Evolutionary conservation across 495 filamentous ascomycete genomes (phyloP).

Genomic region (Hamigera avellanea): DNA sequence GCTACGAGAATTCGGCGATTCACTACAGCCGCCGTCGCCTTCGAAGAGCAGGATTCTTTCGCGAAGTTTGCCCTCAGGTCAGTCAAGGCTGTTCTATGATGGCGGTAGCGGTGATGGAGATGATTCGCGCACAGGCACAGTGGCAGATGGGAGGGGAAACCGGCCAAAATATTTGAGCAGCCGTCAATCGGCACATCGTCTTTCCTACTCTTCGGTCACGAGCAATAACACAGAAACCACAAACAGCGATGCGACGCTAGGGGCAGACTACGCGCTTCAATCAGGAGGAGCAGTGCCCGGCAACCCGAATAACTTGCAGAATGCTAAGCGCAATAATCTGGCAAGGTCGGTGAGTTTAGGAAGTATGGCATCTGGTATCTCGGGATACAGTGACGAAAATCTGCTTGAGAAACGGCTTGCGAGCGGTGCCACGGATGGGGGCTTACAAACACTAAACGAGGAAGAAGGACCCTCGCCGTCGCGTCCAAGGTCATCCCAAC

Average conservation of each 20-base stretch:
- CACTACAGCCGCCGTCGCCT: constrained; percentile 21
- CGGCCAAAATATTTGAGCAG: constrained; percentile 64
- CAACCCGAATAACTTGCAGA: constrained; percentile 33
- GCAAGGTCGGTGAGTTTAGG: constrained; percentile 80
- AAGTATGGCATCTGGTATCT: constrained; percentile 88
- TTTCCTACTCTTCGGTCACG: constrained; percentile 64
- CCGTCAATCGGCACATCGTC: constrained; percentile 64
- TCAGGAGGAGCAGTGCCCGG: constrained; percentile 67
- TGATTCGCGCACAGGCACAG: constrained; percentile 13
- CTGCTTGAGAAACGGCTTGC: constrained; percentile 26
- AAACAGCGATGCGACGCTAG: constrained; percentile 59
- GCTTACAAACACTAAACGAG: constrained; percentile 50
- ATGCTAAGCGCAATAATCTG: constrained; percentile 38
- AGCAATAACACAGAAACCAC: constrained; percentile 47
- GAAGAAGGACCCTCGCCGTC: constrained; percentile 39
- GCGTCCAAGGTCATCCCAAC: constrained; percentile 30
- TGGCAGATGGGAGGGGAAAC: constrained; percentile 20
- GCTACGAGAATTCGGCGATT: constrained; percentile 14
- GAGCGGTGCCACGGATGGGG: constrained; percentile 33
- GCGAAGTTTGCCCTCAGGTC: constrained; percentile 26
- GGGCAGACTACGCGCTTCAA: constrained; percentile 79
- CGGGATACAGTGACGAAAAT: constrained; percentile 56
- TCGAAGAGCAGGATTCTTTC: constrained; percentile 15
- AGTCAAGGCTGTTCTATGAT: constrained; percentile 21
- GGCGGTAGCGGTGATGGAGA: constrained; percentile 17